Evolutionary conservation across 257 asterid genomes (phyloP).

Genomic region (Solanum ossicruentum): DNA sequence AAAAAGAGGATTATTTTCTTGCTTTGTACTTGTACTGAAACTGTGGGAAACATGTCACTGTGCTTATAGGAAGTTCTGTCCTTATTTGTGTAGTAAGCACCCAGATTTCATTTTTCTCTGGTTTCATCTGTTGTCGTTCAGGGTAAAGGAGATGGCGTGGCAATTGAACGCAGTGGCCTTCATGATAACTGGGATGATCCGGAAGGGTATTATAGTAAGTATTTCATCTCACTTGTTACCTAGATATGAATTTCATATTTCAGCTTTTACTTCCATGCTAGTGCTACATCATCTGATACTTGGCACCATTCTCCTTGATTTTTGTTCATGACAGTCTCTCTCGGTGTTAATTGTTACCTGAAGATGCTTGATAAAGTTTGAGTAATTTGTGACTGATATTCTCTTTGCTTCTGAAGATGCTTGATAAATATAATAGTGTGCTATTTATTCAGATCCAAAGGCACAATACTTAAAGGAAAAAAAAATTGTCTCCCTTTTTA

Average conservation of each 20-base stretch:
- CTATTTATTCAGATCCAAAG: not conserved
- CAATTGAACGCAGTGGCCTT: slow-evolving; percentile 69
- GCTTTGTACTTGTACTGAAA: not conserved
- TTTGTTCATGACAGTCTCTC: not conserved
- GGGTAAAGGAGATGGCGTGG: slow-evolving; percentile 69
- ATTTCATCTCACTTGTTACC: not conserved
- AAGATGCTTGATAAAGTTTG: not conserved
- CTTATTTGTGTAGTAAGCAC: not conserved
- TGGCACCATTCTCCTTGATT: not conserved
- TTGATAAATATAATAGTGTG: not conserved
- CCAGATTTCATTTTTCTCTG: not conserved
- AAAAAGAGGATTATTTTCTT: not conserved
- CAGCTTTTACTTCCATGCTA: not conserved
- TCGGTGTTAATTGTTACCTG: not conserved
- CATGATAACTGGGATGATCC: slow-evolving; percentile 98
- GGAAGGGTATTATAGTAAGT: slow-evolving; percentile 89
- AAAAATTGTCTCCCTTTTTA: not conserved
- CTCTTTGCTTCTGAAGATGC: not conserved
- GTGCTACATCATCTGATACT: not conserved
- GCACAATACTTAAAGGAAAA: not conserved
- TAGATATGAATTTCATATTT: not conserved
- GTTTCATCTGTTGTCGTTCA: slow-evolving; percentile 9
- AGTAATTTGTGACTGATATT: not conserved
- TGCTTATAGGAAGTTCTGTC: not conserved
- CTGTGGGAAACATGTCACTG: not conserved